Base-by-base conservation (phyloP, 176 grass and related monocot species). In the Calamus simplicifolius region DNA sequence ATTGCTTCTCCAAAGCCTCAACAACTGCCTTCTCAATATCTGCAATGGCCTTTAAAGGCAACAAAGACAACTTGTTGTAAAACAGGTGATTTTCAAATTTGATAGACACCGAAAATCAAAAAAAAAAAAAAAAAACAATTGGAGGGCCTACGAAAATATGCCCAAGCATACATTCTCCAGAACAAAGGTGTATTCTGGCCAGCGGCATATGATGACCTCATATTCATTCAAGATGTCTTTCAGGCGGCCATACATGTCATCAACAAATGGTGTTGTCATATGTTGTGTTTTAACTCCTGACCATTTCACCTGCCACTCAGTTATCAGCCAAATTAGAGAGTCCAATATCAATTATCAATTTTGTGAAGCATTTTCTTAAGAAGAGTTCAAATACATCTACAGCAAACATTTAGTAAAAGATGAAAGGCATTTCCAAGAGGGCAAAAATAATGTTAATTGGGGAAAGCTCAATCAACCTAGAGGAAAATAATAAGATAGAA, bases 261-360 rank as follows among this genome's bases (percentile, higher is more conserved):
- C 93, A 10, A 85, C 84, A 79, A 98, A 98, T 57, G 93, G 88
- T 69, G 93, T 92, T 18, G 93, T 98, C 93, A 89, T 92, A 69
- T 98, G 84, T 18, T 89, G 81, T 52, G 84, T 92, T 54, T 84
- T 75, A 77, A 92, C 93, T 38, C 91, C 91, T 63, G 93, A 98
- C 93, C 84, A 98, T 89, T 92, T 98, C 54, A 98, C 75, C 93
- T 98, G 76, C 73, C 49, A 70, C 72, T 72, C 67, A 48, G 2
- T 12, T 43, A 43, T 43, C 35, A 43, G 35, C 54, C 13, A 26
- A 54, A 51, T 54, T 69, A 29, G 12, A 43, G 35, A 43, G 10
- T 43, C 8, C 35, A 12, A 43, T 13, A 43, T 43, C 10, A 13
- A 43, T 43, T 3, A 43, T 10, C 35, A 43, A 12, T 43, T 0